These are phyloP conservation scores for Fonsecaea nubica DNA, from an alignment of 2,329 filamentous ascomycete genomes.

Conservation along the genomic window DNA sequence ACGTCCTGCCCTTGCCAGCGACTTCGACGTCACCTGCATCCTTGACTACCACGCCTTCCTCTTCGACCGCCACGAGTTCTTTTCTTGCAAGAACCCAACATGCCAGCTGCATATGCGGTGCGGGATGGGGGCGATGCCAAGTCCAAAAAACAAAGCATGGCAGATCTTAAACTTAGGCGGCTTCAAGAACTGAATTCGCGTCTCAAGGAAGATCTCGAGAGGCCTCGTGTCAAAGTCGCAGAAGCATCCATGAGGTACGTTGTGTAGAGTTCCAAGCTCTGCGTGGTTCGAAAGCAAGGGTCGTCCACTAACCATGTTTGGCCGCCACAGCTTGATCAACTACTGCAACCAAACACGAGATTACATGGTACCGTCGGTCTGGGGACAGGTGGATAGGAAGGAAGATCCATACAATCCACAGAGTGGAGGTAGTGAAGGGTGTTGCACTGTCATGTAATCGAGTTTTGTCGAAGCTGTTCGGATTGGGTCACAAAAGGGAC, in stretches of 20 bases:
- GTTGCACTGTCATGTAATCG: slow-evolving; percentile 90
- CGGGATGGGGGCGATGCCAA: slow-evolving; percentile 68
- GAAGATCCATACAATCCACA: slow-evolving; percentile 99
- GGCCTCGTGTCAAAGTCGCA: slow-evolving; percentile 93
- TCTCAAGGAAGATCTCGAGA: slow-evolving; percentile 91
- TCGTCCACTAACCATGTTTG: slow-evolving; percentile 11
- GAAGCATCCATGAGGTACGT: slow-evolving; percentile 85
- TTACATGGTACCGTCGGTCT: slow-evolving; percentile 98
- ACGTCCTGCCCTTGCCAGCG: slow-evolving; percentile 3
- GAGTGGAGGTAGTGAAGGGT: slow-evolving; percentile 75
- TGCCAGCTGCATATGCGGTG: slow-evolving; percentile 70
- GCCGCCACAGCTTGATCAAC: slow-evolving; percentile 79
- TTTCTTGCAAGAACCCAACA: slow-evolving; percentile 46
- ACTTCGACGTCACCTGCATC: slow-evolving; percentile 18
- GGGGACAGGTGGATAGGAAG: slow-evolving; percentile 90
- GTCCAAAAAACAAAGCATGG: slow-evolving; percentile 99
- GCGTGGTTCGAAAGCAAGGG: background rate
- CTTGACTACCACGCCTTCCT: slow-evolving; percentile 31
- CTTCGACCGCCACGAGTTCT: slow-evolving; percentile 30
- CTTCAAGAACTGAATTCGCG: slow-evolving; percentile 97
- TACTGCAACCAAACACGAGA: slow-evolving; percentile 98
- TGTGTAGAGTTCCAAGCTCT: slow-evolving; percentile 3
- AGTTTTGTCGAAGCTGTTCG: slow-evolving; percentile 11
- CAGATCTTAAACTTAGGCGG: slow-evolving; percentile 93
- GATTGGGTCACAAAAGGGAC: slow-evolving; percentile 4